Percentiles rank a stretch among this genome's conserved stretches.
These are phyloP conservation scores for Quercus phellos DNA, from an alignment of 331 rosid genomes.

Conservation along the genomic window DNA sequence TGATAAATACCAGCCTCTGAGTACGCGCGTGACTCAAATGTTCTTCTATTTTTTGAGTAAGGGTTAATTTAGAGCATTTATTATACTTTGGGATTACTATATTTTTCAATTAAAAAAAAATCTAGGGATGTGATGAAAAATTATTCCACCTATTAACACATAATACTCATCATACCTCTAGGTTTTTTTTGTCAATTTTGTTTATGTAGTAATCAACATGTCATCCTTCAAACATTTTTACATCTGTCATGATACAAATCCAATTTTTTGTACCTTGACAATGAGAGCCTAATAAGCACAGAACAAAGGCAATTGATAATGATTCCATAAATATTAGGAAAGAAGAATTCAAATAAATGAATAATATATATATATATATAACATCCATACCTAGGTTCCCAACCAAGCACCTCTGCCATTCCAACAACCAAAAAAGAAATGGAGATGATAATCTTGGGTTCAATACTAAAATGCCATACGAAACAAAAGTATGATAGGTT, in stretches of 20 bases:
- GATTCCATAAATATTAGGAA: neutral
- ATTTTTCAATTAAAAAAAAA: too few relatives aligned
- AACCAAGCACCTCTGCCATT: conserved; percentile 85
- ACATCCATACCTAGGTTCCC: conserved; percentile 71
- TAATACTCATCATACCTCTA: too few relatives aligned
- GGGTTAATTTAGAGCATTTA: too few relatives aligned
- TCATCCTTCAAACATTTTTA: neutral
- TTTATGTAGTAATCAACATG: too few relatives aligned
- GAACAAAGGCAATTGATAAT: neutral
- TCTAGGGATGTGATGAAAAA: too few relatives aligned
- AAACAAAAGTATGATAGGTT: neutral
- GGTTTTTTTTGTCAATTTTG: too few relatives aligned
- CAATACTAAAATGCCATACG: neutral
- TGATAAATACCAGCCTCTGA: too few relatives aligned
- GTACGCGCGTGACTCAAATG: too few relatives aligned
- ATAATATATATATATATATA: conserved; percentile 1
- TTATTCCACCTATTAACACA: too few relatives aligned
- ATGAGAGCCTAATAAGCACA: neutral
- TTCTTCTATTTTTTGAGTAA: too few relatives aligned
- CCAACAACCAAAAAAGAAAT: conserved; percentile 88
- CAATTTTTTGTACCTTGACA: neutral
- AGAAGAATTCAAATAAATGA: neutral
- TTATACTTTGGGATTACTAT: too few relatives aligned
- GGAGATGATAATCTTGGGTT: conserved; percentile 39
- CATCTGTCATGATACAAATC: neutral